phyloP scores from a whole-genome alignment of 225 moss, liverwort and hornwort genomes.

The Bryum argenteum region DNA sequence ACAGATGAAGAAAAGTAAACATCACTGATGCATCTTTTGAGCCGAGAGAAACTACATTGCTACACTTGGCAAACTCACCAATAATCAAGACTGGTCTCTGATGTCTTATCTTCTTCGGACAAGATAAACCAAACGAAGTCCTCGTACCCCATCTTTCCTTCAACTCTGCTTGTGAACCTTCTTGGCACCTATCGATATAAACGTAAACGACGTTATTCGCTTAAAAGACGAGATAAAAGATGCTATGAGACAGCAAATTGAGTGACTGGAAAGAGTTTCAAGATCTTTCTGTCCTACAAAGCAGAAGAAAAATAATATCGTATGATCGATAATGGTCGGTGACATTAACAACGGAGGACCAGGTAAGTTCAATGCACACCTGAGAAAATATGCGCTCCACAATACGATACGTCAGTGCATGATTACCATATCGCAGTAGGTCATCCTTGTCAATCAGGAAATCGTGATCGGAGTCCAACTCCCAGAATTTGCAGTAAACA shows the following conservation, averaged over 20 bases:
- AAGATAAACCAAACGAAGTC: background rate
- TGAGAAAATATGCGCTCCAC: conserved; percentile 9
- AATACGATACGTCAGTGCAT: background rate
- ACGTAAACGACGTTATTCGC: too few species aligned
- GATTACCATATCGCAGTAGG: background rate
- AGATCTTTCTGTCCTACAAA: too few species aligned
- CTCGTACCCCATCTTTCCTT: background rate
- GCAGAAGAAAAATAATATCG: background rate
- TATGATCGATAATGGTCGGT: background rate
- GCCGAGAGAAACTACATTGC: background rate
- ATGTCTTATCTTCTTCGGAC: conserved; percentile 6
- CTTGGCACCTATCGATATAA: background rate
- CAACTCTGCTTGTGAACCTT: background rate
- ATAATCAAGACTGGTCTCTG: background rate
- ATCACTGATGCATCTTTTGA: too few species aligned
- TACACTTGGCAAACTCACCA: background rate
- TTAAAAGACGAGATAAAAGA: too few species aligned
- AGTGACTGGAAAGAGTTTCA: too few species aligned
- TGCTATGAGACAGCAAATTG: too few species aligned
- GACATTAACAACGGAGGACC: background rate
- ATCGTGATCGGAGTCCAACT: background rate
- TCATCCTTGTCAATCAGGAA: conserved; percentile 4
- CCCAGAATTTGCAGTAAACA: conserved; percentile 7
- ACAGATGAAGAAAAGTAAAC: background rate
- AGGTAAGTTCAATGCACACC: background rate